phyloP scores from a whole-genome alignment of 2,329 filamentous ascomycete genomes.

The Talaromyces amestolkiae region DNA sequence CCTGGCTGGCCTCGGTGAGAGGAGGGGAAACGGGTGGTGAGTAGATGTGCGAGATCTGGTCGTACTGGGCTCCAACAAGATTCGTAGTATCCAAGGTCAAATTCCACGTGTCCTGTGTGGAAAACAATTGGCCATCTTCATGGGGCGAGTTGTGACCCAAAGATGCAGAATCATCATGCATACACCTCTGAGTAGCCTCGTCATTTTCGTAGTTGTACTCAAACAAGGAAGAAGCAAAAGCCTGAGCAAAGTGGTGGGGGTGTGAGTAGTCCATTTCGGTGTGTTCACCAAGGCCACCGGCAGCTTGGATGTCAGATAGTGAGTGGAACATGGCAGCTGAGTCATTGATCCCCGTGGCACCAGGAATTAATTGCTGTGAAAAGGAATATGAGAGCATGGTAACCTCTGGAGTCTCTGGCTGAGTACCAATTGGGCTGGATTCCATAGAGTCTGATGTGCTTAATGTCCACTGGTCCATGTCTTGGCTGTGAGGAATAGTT shows the following conservation, averaged over 20 bases:
- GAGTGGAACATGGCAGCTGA: constrained; percentile 39
- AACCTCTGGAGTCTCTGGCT: constrained; percentile 41
- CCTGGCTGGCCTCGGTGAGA: constrained; percentile 42
- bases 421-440: constrained; percentile 35
- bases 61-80: constrained; percentile 36
- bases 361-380: constrained; percentile 41
- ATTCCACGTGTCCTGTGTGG: constrained; percentile 33
- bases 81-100: constrained; percentile 35
- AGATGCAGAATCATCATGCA: constrained; percentile 38
- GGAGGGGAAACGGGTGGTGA: constrained; percentile 44
- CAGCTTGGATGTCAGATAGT: constrained; percentile 39
- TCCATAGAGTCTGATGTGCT: constrained; percentile 41
- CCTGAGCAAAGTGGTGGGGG: constrained; percentile 36
- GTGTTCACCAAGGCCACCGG: constrained; percentile 38
- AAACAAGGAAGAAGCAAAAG: constrained; percentile 37
- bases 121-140: constrained; percentile 36
- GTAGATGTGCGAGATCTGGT: constrained; percentile 37
- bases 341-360: constrained; percentile 34
- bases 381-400: constrained; percentile 44
- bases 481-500: constrained; percentile 36
- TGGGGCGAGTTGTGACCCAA: constrained; percentile 39
- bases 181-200: constrained; percentile 33
- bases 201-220: constrained; percentile 44
- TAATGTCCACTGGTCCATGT: constrained; percentile 40
- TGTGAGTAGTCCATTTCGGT: constrained; percentile 38